phyloP scores from a whole-genome alignment of 768 basidiomycete species.

The Dictyophora rubrovolvata region DNA sequence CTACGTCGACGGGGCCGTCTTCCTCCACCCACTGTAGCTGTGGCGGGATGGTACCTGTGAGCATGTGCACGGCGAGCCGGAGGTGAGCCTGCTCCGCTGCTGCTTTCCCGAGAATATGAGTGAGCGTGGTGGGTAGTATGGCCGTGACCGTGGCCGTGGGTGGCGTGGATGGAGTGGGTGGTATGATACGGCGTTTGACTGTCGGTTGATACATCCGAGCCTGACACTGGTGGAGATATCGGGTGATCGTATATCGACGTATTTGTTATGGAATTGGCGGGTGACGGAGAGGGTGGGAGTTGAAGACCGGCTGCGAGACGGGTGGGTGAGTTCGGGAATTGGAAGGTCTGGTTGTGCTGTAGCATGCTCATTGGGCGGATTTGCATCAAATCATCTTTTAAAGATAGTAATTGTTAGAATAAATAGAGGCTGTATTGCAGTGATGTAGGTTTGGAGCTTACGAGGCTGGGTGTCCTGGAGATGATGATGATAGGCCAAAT shows the following conservation, averaged over 20 bases:
- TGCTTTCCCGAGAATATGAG: slow-evolving; percentile 50
- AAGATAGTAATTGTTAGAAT: slow-evolving; percentile 45
- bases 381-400: slow-evolving; percentile 42
- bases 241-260: slow-evolving; percentile 45
- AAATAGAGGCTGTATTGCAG: slow-evolving; percentile 42
- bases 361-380: slow-evolving; percentile 22
- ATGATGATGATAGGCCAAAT: slow-evolving; percentile 26
- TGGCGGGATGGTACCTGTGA: slow-evolving; percentile 70
- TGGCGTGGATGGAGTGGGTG: not conserved
- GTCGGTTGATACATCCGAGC: slow-evolving; percentile 83
- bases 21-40: slow-evolving; percentile 66
- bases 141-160: not conserved
- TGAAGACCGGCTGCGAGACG: slow-evolving; percentile 55
- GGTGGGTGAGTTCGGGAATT: slow-evolving; percentile 43
- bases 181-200: slow-evolving; percentile 23
- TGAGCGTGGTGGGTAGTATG: slow-evolving; percentile 36
- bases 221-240: slow-evolving; percentile 77
- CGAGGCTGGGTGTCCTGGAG: slow-evolving; percentile 37
- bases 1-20: slow-evolving; percentile 55
- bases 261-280: slow-evolving; percentile 67
- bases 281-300: slow-evolving; percentile 37
- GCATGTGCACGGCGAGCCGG: slow-evolving; percentile 56
- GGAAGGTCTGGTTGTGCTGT: slow-evolving; percentile 46
- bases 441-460: slow-evolving; percentile 28
- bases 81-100: slow-evolving; percentile 58